These are phyloP conservation scores for Phytopythium cucurbitacearum DNA, from an alignment of 352 stramenopile species.

Conservation along the genomic window DNA sequence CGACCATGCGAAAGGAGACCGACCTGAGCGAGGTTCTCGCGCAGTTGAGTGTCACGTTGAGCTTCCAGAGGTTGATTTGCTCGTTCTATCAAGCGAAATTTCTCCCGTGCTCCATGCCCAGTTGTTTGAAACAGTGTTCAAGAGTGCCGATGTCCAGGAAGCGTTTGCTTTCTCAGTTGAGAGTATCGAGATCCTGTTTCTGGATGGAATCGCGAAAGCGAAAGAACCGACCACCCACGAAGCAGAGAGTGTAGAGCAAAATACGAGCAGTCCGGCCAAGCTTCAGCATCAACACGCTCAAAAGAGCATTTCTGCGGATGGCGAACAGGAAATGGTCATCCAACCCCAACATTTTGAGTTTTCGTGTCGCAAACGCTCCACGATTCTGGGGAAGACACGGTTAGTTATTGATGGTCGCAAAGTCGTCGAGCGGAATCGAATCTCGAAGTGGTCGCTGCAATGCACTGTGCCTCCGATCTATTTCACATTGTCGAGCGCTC, in stretches of 20 bases:
- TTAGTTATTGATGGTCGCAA: constrained; percentile 68
- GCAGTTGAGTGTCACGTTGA: constrained; percentile 48
- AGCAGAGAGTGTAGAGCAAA: not conserved
- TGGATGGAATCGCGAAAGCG: constrained; percentile 23
- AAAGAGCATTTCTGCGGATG: constrained; percentile 9
- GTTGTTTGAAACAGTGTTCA: constrained; percentile 46
- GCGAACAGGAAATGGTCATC: constrained; percentile 9
- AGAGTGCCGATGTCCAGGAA: constrained; percentile 39
- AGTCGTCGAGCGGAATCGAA: constrained; percentile 23
- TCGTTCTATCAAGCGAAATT: constrained; percentile 53
- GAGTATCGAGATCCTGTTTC: constrained; percentile 53
- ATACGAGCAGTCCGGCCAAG: not conserved
- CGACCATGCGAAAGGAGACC: constrained; percentile 3
- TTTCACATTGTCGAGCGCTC: constrained; percentile 58
- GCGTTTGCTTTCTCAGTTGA: constrained; percentile 59
- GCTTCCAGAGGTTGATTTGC: constrained; percentile 61
- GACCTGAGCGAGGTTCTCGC: constrained; percentile 6
- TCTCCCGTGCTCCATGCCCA: constrained; percentile 65
- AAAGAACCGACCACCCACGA: not conserved
- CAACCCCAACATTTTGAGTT: constrained; percentile 31
- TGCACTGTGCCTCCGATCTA: constrained; percentile 69
- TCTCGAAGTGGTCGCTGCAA: constrained; percentile 54
- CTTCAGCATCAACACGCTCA: constrained; percentile 10
- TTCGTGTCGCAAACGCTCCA: constrained; percentile 39
- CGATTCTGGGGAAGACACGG: constrained; percentile 50